These are phyloP conservation scores for Wickerhamomyces ciferrii DNA, from an alignment of 805 yeast genomes.

Conservation along the genomic window DNA sequence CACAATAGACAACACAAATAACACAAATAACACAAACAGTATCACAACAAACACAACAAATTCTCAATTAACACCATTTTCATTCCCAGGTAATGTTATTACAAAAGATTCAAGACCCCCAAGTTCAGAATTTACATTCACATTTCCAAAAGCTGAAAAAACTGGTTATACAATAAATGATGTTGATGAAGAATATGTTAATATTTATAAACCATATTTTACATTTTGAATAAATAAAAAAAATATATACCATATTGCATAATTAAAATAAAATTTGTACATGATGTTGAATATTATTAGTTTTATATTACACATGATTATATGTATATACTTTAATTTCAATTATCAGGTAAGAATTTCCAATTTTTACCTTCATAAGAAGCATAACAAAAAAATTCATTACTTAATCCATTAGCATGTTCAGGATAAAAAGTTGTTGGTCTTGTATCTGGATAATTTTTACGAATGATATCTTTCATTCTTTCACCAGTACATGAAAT, in stretches of 20 bases:
- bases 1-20: background rate
- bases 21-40: background rate
- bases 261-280: too few species aligned
- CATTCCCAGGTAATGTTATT: background rate
- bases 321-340: too few species aligned
- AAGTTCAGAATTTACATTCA: background rate
- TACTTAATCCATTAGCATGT: constrained; percentile 65
- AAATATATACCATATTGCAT: too few species aligned
- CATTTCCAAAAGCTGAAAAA: background rate
- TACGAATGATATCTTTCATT: constrained; percentile 59
- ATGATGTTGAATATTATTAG: too few species aligned
- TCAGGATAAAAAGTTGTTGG: constrained; percentile 71
- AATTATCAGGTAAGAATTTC: constrained; percentile 32
- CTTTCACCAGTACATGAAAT: constrained; percentile 89
- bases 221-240: background rate
- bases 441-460: constrained; percentile 57
- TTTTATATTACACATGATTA: too few species aligned
- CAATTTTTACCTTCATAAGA: constrained; percentile 65
- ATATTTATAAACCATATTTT: background rate
- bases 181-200: background rate
- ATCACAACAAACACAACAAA: constrained; percentile 5
- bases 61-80: constrained; percentile 2
- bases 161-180: background rate
- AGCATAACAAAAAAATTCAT: constrained; percentile 86
- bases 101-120: background rate